Conservation (phyloP, 2,329 filamentous ascomycete species). For the Verticillium tricorpus region DNA sequence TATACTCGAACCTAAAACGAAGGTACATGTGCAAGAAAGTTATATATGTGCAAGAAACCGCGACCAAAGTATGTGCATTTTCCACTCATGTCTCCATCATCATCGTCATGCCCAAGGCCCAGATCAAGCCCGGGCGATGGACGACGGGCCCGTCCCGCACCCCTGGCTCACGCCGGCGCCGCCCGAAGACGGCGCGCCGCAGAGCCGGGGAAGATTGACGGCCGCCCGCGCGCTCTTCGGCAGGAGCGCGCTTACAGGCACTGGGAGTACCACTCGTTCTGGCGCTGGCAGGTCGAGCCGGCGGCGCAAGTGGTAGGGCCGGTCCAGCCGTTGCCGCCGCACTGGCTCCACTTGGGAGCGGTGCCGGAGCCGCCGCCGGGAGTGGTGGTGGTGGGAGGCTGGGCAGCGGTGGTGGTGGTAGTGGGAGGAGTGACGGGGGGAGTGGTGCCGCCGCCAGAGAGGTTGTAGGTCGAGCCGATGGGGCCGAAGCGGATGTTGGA, state of each 20-base stretch:
- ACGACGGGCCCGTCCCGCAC: not conserved
- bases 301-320: conserved; percentile 30
- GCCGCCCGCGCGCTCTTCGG: not conserved
- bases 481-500: conserved; percentile 47
- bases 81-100: not conserved
- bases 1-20: not conserved
- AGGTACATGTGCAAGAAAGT: not conserved
- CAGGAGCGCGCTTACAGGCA: conserved; percentile 24
- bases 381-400: conserved; percentile 6
- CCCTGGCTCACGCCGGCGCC: not conserved
- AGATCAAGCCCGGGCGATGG: not conserved
- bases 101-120: not conserved
- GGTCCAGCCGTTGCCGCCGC: conserved; percentile 28
- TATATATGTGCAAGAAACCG: not conserved
- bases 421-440: conserved; percentile 2
- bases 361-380: conserved; percentile 10
- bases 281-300: conserved; percentile 28
- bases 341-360: conserved; percentile 29
- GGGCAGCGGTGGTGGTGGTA: conserved; percentile 1
- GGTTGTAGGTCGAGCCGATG: conserved; percentile 33
- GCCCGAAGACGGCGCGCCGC: not conserved
- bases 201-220: not conserved
- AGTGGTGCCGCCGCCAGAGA: not conserved
- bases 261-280: conserved; percentile 36
- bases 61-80: not conserved